Base-by-base conservation (phyloP, 2,329 filamentous ascomycete genomes). In the Colletotrichum shisoi region DNA sequence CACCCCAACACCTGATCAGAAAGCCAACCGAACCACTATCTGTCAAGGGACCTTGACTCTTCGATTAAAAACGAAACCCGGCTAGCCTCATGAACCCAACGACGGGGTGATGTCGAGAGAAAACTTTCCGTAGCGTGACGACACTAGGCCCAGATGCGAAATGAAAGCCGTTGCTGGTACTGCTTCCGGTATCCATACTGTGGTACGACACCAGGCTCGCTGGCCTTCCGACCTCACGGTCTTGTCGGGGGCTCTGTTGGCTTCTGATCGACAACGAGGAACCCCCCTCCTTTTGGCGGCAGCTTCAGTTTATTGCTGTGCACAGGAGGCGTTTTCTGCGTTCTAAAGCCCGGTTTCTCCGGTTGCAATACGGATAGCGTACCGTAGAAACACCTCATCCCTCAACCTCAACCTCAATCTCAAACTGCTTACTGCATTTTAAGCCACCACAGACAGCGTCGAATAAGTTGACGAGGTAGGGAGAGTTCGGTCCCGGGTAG, bases 111-210 rank as follows among this genome's bases (percentile, higher is more conserved):
- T 21, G 13, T 37, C 27, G 40, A 27, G 34, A 45, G 40, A 54
- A 53, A 58, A 46, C 31, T 34, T 39, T 19, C 52, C 45, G 58
- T 19, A 34, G 44, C 40, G 40, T 27, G 15, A 39, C 17, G 21
- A 49, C 53, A 42, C 53, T 58, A 59, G 31, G 39, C 27, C 63
- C 58, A 12, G 39, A 63, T 45, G 13, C 27, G 63, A 51, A 44
- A 46, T 40, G 63, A 62, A 52, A 45, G 42, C 62, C 62, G 31
- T 65, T 49, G 40, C 42, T 54, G 15, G 42, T 19, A 17, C 57
- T 34, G 31, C 31, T 34, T 8, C 31, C 9, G 7, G 7, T 34
- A 34, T 34, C 31, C 7, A 7, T 34, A 34, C 31, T 34, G 31
- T 9, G 31, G 8, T 34, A 34, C 31, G 31, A 34, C 8, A 34